Percentiles rank a stretch among this genome's conserved stretches.
phyloP scores from a whole-genome alignment of 352 stramenopile genomes.

The Pythium chondricola region DNA sequence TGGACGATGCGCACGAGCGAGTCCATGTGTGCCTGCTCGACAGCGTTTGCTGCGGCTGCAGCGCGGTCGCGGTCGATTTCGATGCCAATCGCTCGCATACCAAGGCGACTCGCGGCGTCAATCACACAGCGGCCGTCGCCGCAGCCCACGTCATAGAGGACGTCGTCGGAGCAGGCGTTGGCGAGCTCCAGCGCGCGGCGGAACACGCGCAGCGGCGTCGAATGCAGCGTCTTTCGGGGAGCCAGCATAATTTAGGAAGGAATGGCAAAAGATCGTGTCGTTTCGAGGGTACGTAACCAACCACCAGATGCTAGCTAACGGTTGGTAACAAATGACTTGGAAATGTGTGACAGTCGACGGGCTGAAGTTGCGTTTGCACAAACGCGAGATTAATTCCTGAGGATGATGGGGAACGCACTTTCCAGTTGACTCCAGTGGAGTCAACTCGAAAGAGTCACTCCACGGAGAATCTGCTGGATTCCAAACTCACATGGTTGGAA shows the following conservation, averaged over 20 bases:
- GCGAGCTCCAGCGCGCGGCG: slow-evolving; percentile 47
- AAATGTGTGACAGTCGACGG: slow-evolving; percentile 15
- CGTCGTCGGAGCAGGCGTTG: slow-evolving; percentile 25
- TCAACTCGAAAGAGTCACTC: too few species aligned
- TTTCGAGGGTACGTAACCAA: not conserved
- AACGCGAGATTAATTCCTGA: too few species aligned
- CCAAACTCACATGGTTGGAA: too few species aligned
- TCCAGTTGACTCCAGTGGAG: too few species aligned
- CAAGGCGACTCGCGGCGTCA: slow-evolving; percentile 37
- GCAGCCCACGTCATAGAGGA: slow-evolving; percentile 78
- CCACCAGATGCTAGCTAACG: not conserved
- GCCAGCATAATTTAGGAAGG: slow-evolving; percentile 45
- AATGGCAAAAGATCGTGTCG: not conserved
- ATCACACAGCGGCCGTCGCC: slow-evolving; percentile 69
- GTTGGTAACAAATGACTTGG: slow-evolving; percentile 7
- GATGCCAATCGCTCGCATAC: slow-evolving; percentile 54
- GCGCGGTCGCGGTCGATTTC: slow-evolving; percentile 55
- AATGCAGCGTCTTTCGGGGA: slow-evolving; percentile 74
- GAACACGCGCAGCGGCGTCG: slow-evolving; percentile 64
- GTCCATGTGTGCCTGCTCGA: slow-evolving; percentile 21
- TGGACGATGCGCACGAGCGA: slow-evolving; percentile 58
- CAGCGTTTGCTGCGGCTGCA: slow-evolving; percentile 21
- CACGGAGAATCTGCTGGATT: too few species aligned
- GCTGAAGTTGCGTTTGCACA: too few species aligned
- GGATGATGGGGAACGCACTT: too few species aligned